phyloP scores from a whole-genome alignment of 352 stramenopile species.

The Pythium aquatile region DNA sequence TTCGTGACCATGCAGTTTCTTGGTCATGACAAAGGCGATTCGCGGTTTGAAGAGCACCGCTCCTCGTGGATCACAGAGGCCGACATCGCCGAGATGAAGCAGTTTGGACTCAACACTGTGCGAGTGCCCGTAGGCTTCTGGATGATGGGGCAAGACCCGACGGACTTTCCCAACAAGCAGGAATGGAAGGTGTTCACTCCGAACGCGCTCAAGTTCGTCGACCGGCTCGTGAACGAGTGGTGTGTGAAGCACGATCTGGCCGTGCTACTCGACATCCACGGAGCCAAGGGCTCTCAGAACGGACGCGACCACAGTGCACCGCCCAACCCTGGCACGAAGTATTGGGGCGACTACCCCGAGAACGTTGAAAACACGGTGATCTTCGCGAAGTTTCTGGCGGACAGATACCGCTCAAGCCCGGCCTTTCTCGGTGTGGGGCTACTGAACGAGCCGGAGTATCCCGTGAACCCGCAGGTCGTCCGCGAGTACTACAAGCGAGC shows the following conservation, averaged over 20 bases:
- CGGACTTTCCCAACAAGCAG: constrained; percentile 48
- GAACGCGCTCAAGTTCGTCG: constrained; percentile 57
- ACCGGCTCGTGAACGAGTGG: constrained; percentile 79
- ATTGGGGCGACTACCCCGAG: constrained; percentile 51
- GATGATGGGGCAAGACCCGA: constrained; percentile 54
- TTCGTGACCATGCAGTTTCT: constrained; percentile 52
- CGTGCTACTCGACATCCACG: constrained; percentile 82
- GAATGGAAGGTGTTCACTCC: constrained; percentile 45
- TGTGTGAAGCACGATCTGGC: constrained; percentile 56
- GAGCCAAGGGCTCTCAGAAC: constrained; percentile 75
- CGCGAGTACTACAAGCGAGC: constrained; percentile 53
- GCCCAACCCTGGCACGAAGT: constrained; percentile 34
- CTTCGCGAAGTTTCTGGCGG: constrained; percentile 47
- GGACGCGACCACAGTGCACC: constrained; percentile 72
- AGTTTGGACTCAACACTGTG: constrained; percentile 68
- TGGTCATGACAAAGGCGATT: constrained; percentile 44
- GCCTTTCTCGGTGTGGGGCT: constrained; percentile 72
- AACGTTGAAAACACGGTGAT: constrained; percentile 72
- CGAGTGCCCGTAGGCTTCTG: constrained; percentile 80
- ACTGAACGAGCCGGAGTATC: constrained; percentile 77
- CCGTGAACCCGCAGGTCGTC: constrained; percentile 44
- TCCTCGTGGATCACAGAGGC: constrained; percentile 72
- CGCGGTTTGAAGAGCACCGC: constrained; percentile 74
- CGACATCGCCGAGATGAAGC: constrained; percentile 69
- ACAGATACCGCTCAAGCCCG: constrained; percentile 37